A percentile compares a stretch with the other conserved stretches of the same genome.
These are phyloP conservation scores for Ilyonectria mors-panacis DNA, from an alignment of 2,329 filamentous ascomycete genomes.

Conservation along the genomic window DNA sequence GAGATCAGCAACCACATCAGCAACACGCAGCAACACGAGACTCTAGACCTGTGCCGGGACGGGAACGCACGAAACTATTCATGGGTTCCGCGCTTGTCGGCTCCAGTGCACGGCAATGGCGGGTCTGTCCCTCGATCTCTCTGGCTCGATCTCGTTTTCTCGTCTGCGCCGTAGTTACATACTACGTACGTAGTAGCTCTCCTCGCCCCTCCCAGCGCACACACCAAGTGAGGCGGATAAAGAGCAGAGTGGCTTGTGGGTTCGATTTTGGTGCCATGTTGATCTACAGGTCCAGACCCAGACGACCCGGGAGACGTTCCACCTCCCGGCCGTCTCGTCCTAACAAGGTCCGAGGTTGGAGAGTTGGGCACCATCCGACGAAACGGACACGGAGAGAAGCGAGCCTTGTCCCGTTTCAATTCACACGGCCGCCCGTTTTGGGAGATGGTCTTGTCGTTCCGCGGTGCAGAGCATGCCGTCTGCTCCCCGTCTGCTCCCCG, in stretches of 20 bases:
- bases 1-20: conserved; percentile 1
- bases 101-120: conserved; percentile 40
- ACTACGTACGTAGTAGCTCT: too few relatives aligned
- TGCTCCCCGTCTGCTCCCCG: conserved; percentile 12
- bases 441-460: conserved; percentile 5
- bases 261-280: conserved; percentile 12
- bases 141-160: conserved; percentile 5
- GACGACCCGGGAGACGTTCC: conserved; percentile 13
- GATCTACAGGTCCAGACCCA: conserved; percentile 23
- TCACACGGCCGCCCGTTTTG: conserved; percentile 5
- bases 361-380: conserved; percentile 14
- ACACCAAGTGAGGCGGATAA: neutral
- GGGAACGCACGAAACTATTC: conserved; percentile 30
- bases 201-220: conserved; percentile 1
- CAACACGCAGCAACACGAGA: conserved; percentile 15
- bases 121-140: conserved; percentile 32
- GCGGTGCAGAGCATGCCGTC: conserved; percentile 16
- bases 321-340: conserved; percentile 9
- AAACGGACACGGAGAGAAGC: conserved; percentile 17
- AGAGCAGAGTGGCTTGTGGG: conserved; percentile 23
- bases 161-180: conserved; percentile 7
- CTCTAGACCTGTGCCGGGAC: conserved; percentile 17
- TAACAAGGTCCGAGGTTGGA: conserved; percentile 2
- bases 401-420: conserved; percentile 12
- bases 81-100: conserved; percentile 45